phyloP scores from a whole-genome alignment of 1,284 basidiomycete species.

The Schizophyllum commune region DNA sequence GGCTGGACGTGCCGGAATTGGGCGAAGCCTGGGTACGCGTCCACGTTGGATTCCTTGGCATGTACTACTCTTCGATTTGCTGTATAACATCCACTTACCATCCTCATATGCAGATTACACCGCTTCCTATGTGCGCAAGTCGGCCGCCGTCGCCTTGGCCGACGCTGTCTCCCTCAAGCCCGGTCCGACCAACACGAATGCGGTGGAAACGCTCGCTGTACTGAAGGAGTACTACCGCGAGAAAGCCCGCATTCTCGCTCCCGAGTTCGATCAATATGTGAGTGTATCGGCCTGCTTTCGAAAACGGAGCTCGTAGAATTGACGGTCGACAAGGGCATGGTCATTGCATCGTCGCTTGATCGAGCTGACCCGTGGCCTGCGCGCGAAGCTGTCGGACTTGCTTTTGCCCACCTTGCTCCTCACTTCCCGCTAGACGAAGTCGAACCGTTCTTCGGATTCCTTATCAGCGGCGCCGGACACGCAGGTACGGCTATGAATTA shows the following conservation, averaged over 20 bases:
- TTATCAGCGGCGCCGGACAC: slow-evolving; percentile 43
- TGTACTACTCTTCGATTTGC: background rate
- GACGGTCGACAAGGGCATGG: slow-evolving; percentile 66
- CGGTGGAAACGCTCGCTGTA: slow-evolving; percentile 26
- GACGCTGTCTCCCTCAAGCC: slow-evolving; percentile 77
- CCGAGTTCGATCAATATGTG: slow-evolving; percentile 87
- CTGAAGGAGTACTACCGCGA: slow-evolving; percentile 77
- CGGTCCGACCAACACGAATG: slow-evolving; percentile 39
- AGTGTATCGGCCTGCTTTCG: slow-evolving; percentile 19
- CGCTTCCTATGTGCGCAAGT: slow-evolving; percentile 74
- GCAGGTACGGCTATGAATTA: background rate
- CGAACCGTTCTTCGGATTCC: slow-evolving; percentile 80
- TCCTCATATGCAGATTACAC: slow-evolving; percentile 60
- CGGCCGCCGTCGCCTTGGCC: slow-evolving; percentile 69
- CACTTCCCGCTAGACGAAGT: slow-evolving; percentile 62
- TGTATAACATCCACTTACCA: slow-evolving; percentile 3
- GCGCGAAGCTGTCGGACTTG: slow-evolving; percentile 69
- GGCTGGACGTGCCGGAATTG: slow-evolving; percentile 77
- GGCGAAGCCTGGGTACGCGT: background rate
- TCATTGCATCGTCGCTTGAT: slow-evolving; percentile 86
- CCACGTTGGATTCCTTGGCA: slow-evolving; percentile 60
- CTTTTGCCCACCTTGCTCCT: slow-evolving; percentile 69
- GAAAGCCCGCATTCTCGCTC: slow-evolving; percentile 82
- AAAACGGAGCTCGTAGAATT: background rate
- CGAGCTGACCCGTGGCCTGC: slow-evolving; percentile 90